Base-by-base conservation (phyloP, 2,329 filamentous ascomycete species). In the Ustilaginoidea virens region DNA sequence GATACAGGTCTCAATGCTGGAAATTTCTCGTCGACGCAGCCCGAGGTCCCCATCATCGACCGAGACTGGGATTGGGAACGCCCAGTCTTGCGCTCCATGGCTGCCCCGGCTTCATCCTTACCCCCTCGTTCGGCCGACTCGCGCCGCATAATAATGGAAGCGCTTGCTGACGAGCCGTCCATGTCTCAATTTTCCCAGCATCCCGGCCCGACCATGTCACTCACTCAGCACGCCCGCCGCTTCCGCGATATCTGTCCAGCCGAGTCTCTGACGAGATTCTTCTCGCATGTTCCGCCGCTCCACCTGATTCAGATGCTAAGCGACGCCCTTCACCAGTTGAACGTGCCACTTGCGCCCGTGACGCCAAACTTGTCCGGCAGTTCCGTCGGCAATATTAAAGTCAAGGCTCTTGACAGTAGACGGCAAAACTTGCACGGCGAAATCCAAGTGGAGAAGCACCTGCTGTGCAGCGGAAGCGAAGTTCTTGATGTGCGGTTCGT, bases 191-290 rank as follows among this genome's bases (percentile, higher is more conserved):
- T 96, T 63, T 80, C 80, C 4, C 66, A 76, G 28, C 74, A 66
- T 3, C 85, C 82, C 0, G 69, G 75, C 5, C 75, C 93, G 0
- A 82, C 86, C 1, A 58, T 93, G 36, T 81, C 74, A 25, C 68
- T 92, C 23, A 98, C 90, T 1, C 90, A 98, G 52, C 78, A 79
- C 36, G 90, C 90, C 4, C 79, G 80, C 17, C 73, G 69, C 25
- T 98, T 96, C 63, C 71, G 72, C 38, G 90, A 98, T 49, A 92
- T 98, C 42, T 73, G 94, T 24, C 92, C 90, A 0, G 65, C 79
- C 6, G 80, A 92, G 48, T 74, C 80, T 0, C 70, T 98, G 36
- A 87, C 87, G 5, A 79, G 86, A 32, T 98, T 98, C 65, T 86
- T 90, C 55, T 94, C 86, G 1, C 70, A 77, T 28, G 74, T 87